These are phyloP conservation scores for Fragaria vesca DNA, from an alignment of 306 rosid species.

Conservation along the genomic window DNA sequence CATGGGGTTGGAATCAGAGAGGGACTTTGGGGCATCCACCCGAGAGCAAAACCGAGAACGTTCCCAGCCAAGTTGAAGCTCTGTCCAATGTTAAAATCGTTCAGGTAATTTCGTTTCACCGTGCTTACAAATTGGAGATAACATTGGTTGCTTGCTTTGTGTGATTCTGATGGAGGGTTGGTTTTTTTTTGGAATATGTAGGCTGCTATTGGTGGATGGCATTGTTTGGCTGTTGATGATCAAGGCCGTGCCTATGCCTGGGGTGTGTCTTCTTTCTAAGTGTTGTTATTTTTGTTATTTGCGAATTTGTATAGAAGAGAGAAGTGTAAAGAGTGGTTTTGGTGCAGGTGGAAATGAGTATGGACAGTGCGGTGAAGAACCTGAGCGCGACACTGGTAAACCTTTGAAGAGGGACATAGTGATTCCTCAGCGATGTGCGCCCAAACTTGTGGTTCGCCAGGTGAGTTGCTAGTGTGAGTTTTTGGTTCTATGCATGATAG, in stretches of 20 bases:
- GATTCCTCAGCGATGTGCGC: slow-evolving; percentile 96
- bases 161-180: background rate
- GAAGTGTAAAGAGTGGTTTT: slow-evolving; percentile 11
- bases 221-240: slow-evolving; percentile 98
- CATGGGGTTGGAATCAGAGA: slow-evolving; percentile 99
- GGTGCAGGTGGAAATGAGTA: slow-evolving; percentile 93
- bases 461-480: slow-evolving; percentile 31
- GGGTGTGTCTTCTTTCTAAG: slow-evolving; percentile 46
- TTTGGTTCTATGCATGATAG: background rate
- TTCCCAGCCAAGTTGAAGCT: slow-evolving; percentile 92
- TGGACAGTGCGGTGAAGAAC: slow-evolving; percentile 99
- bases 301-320: background rate
- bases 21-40: slow-evolving; percentile 93
- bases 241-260: slow-evolving; percentile 97
- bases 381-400: slow-evolving; percentile 73
- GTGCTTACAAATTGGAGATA: background rate
- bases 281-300: background rate
- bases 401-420: slow-evolving; percentile 85
- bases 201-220: slow-evolving; percentile 99
- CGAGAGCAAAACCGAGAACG: slow-evolving; percentile 77
- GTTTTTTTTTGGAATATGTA: slow-evolving; percentile 22
- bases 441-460: slow-evolving; percentile 81
- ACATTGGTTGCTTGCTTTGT: background rate
- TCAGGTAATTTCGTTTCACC: slow-evolving; percentile 47
- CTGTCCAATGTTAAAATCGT: slow-evolving; percentile 73